phyloP scores from a whole-genome alignment of 2,329 filamentous ascomycete species.

The Diaporthe helianthi region DNA sequence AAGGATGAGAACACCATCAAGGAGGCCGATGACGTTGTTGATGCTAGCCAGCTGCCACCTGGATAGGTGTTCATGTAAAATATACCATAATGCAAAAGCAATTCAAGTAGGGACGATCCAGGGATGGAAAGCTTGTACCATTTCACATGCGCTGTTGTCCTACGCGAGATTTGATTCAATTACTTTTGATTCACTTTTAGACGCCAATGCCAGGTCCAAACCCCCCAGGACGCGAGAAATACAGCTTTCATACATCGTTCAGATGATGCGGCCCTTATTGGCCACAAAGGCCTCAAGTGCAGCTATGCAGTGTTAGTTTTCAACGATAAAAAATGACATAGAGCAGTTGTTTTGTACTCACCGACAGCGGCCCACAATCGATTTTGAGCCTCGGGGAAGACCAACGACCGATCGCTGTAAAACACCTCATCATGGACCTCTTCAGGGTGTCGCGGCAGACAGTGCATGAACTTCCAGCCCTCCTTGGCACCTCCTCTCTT shows the following conservation, averaged over 20 bases:
- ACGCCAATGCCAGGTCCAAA: slow-evolving; percentile 5
- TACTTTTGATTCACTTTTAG: slow-evolving; percentile 21
- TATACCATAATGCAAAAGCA: slow-evolving; percentile 19
- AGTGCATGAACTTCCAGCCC: slow-evolving; percentile 98
- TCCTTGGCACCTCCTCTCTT: slow-evolving; percentile 84
- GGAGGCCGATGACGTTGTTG: slow-evolving; percentile 93
- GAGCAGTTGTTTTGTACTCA: slow-evolving; percentile 48
- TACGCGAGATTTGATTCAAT: slow-evolving; percentile 1
- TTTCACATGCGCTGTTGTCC: neutral
- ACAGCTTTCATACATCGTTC: slow-evolving; percentile 22
- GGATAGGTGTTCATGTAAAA: slow-evolving; percentile 61
- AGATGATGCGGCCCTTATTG: slow-evolving; percentile 82
- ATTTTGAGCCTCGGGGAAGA: slow-evolving; percentile 95
- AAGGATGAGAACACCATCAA: slow-evolving; percentile 74
- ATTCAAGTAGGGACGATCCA: slow-evolving; percentile 14
- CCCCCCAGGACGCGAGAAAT: neutral
- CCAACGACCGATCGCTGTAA: slow-evolving; percentile 82
- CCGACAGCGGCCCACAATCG: slow-evolving; percentile 87
- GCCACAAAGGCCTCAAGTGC: slow-evolving; percentile 89
- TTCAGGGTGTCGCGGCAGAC: slow-evolving; percentile 87
- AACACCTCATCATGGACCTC: slow-evolving; percentile 96
- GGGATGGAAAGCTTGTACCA: neutral
- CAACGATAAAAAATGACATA: neutral
- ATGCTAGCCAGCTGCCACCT: slow-evolving; percentile 90
- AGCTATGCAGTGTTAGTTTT: slow-evolving; percentile 51